These are phyloP conservation scores for Corchorus capsularis DNA, from an alignment of 345 rosid species.

Conservation along the genomic window DNA sequence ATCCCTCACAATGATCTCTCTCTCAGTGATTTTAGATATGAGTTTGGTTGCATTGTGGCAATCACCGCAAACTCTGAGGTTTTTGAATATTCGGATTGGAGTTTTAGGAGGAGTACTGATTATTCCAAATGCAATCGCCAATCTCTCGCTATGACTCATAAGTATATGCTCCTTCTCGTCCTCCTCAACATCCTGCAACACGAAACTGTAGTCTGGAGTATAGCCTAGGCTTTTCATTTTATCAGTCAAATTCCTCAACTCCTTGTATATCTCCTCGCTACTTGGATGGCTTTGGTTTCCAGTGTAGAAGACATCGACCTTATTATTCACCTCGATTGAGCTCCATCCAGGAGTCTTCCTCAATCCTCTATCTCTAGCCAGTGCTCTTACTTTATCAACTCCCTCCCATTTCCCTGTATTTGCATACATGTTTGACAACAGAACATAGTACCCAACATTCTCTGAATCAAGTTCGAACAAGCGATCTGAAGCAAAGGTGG, in stretches of 20 bases:
- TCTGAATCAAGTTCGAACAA: constrained; percentile 52
- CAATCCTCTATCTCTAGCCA: constrained; percentile 49
- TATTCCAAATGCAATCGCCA: constrained; percentile 58
- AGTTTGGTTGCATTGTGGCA: constrained; percentile 44
- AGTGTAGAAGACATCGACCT: constrained; percentile 56
- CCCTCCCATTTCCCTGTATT: constrained; percentile 59
- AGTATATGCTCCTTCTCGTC: constrained; percentile 66
- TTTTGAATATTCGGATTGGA: constrained; percentile 52
- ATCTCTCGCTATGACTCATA: constrained; percentile 55
- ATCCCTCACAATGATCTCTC: constrained; percentile 46
- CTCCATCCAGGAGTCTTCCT: constrained; percentile 74
- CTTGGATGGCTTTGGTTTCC: constrained; percentile 54
- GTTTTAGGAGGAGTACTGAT: constrained; percentile 45
- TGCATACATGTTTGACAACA: constrained; percentile 60
- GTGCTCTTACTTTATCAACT: constrained; percentile 44
- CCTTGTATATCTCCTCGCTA: constrained; percentile 36
- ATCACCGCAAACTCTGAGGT: constrained; percentile 52
- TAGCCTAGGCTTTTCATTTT: constrained; percentile 58
- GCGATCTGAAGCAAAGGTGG: constrained; percentile 46
- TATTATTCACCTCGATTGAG: constrained; percentile 46
- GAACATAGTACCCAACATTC: constrained; percentile 62
- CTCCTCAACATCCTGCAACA: constrained; percentile 64
- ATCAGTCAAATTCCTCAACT: constrained; percentile 39
- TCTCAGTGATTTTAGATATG: constrained; percentile 31
- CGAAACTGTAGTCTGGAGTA: constrained; percentile 52